phyloP scores from a whole-genome alignment of 2,329 filamentous ascomycete genomes.

The Clonostachys chloroleuca region DNA sequence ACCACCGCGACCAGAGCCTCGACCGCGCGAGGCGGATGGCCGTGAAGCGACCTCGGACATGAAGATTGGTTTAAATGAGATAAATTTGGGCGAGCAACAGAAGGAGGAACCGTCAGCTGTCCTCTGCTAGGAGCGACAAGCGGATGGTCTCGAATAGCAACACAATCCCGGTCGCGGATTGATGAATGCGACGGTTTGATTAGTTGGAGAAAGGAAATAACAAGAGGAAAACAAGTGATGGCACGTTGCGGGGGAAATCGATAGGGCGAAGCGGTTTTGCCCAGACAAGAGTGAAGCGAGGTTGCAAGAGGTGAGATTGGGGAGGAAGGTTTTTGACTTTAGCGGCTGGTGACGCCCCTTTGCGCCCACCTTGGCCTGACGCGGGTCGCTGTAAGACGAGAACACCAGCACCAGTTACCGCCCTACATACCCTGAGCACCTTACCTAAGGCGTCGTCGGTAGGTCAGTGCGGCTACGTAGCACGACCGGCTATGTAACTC shows the following conservation, averaged over 20 bases:
- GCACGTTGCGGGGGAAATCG: background rate
- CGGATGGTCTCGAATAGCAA: conserved; percentile 3
- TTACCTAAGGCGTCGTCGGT: no score
- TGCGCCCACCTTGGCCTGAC: background rate
- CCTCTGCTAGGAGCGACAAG: conserved; percentile 9
- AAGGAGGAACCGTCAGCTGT: conserved; percentile 27
- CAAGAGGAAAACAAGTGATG: background rate
- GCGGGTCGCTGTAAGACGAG: background rate
- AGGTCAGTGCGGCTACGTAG: no score
- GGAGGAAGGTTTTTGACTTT: background rate
- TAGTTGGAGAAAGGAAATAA: background rate
- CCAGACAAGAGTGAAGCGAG: background rate
- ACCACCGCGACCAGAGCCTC: conserved; percentile 85
- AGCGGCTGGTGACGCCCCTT: background rate
- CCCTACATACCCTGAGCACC: no score
- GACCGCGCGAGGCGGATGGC: conserved; percentile 78
- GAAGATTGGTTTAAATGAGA: conserved; percentile 30
- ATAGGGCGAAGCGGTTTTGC: background rate
- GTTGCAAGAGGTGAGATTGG: background rate
- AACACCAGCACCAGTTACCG: no score
- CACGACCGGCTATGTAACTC: no score
- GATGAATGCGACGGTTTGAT: background rate
- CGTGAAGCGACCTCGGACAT: conserved; percentile 96
- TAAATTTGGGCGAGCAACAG: conserved; percentile 12
- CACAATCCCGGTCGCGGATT: background rate